Evolutionary conservation across 257 asterid species (phyloP).

Genomic region (Ilex asprella): DNA sequence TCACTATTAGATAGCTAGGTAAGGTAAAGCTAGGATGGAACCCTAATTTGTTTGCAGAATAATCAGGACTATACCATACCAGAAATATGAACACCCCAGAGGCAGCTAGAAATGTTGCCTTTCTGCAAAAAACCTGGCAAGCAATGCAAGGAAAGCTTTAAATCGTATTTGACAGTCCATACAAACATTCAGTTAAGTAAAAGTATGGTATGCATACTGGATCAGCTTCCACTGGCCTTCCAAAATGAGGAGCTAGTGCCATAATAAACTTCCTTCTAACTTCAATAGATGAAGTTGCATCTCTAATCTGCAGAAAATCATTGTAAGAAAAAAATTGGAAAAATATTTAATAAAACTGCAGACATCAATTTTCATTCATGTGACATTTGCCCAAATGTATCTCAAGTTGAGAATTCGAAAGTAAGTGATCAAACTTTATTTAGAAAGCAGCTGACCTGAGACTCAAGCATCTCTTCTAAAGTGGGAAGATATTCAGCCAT

Average conservation of each 20-base stretch:
- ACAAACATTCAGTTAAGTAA: slow-evolving; percentile 4
- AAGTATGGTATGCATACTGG: slow-evolving; percentile 43
- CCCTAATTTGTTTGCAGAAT: background rate
- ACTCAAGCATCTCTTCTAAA: slow-evolving; percentile 63
- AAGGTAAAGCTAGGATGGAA: background rate
- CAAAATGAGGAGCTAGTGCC: slow-evolving; percentile 63
- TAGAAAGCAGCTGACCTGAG: slow-evolving; percentile 51
- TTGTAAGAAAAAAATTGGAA: background rate
- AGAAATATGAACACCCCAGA: slow-evolving; percentile 72
- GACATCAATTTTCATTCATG: no score
- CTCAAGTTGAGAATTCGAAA: background rate
- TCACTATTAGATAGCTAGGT: no score
- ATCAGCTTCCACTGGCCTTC: slow-evolving; percentile 91
- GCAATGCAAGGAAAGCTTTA: slow-evolving; percentile 8
- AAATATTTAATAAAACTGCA: no score
- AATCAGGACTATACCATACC: slow-evolving; percentile 39
- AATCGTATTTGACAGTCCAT: background rate
- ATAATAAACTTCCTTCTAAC: slow-evolving; percentile 62
- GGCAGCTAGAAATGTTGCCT: slow-evolving; percentile 62
- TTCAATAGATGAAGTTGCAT: slow-evolving; percentile 69
- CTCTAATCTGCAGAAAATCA: slow-evolving; percentile 48
- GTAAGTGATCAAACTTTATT: background rate
- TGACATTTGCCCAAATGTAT: no score
- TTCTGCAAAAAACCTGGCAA: slow-evolving; percentile 81
- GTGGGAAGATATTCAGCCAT: slow-evolving; percentile 88